A percentile compares a stretch with the other conserved stretches of the same genome.
phyloP scores from a whole-genome alignment of 1,284 basidiomycete genomes.

The Paramarasmius palmivorus region DNA sequence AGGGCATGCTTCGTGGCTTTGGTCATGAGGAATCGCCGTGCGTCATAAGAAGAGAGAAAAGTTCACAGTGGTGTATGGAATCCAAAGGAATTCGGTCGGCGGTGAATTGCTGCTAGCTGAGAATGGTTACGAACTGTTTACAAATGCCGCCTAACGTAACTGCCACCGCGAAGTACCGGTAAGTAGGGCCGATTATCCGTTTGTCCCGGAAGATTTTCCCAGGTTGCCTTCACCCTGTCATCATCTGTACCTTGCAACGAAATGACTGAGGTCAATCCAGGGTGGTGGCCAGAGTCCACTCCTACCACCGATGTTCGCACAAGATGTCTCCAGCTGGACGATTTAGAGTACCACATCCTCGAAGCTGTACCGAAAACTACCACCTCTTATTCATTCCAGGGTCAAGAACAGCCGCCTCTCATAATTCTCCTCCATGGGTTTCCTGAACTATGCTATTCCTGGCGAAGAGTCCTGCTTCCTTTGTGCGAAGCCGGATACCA shows the following conservation, averaged over 20 bases:
- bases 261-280: neutral
- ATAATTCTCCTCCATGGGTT: conserved; percentile 66
- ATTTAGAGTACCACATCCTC: conserved; percentile 52
- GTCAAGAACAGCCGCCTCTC: conserved; percentile 35
- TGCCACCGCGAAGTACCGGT: no score
- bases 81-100: no score
- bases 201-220: no score
- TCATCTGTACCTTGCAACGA: no score
- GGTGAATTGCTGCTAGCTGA: no score
- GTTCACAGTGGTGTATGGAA: no score
- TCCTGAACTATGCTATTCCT: conserved; percentile 65
- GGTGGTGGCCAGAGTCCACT: neutral
- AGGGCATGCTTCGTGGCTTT: neutral
- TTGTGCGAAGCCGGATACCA: conserved; percentile 49
- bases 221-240: no score
- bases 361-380: conserved; percentile 37
- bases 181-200: no score
- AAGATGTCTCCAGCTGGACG: conserved; percentile 26
- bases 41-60: no score
- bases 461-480: conserved; percentile 56
- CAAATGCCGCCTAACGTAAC: no score
- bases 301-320: conserved; percentile 4
- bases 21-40: neutral
- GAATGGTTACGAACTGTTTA: no score
- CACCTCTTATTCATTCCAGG: conserved; percentile 13